Evolutionary conservation across 768 basidiomycete genomes (phyloP).

Genomic region (Serendipita vermifera): DNA sequence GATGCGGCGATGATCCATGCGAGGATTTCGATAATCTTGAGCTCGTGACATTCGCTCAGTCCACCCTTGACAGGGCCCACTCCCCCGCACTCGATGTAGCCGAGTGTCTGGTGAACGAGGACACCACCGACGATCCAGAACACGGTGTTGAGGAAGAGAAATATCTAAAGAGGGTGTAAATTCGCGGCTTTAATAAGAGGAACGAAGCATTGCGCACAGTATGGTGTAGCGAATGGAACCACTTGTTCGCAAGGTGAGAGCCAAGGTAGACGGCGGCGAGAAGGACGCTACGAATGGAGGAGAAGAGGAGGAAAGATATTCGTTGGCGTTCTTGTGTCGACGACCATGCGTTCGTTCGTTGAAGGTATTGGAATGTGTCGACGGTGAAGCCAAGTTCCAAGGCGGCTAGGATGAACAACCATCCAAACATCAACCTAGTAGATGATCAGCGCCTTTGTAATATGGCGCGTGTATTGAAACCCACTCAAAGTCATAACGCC

Average conservation of each 20-base stretch:
- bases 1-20: background rate
- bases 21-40: conserved; percentile 7
- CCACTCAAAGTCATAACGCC: no score
- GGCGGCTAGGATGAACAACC: background rate
- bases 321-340: background rate
- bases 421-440: background rate
- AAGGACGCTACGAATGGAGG: background rate
- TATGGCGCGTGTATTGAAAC: no score
- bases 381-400: conserved; percentile 3
- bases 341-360: background rate
- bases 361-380: conserved; percentile 9
- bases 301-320: background rate
- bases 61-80: background rate
- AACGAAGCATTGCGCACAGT: background rate
- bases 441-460: no score
- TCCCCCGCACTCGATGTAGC: background rate
- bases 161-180: background rate
- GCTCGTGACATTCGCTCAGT: conserved; percentile 8
- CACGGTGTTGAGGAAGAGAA: conserved; percentile 2
- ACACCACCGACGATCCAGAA: conserved; percentile 5
- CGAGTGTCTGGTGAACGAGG: background rate
- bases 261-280: conserved; percentile 3
- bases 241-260: background rate
- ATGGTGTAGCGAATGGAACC: background rate
- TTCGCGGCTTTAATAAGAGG: background rate